Conservation (phyloP, 2,329 filamentous ascomycete genomes). For the Paramyrothecium sp. region DNA sequence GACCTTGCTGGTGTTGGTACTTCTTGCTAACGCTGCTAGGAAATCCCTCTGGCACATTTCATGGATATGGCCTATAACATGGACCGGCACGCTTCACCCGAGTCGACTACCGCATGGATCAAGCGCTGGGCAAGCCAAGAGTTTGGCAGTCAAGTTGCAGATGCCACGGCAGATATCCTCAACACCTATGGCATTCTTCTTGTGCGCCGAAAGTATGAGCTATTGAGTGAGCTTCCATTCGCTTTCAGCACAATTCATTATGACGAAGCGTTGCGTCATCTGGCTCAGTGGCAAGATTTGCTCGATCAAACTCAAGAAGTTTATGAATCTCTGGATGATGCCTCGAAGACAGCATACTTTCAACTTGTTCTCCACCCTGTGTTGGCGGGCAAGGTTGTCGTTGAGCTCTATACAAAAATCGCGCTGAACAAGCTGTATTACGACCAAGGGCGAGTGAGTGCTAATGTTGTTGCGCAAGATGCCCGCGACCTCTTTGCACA, state of each 20-base stretch:
- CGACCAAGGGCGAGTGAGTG: conserved; percentile 41
- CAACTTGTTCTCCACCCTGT: conserved; percentile 61
- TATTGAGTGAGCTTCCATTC: conserved; percentile 45
- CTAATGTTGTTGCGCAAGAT: conserved; percentile 29
- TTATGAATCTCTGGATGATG: conserved; percentile 38
- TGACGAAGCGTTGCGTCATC: conserved; percentile 54
- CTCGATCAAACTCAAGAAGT: conserved; percentile 41
- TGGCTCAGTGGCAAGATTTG: conserved; percentile 51
- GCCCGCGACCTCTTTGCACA: conserved; percentile 38
- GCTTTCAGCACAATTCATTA: conserved; percentile 60
- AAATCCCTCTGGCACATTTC: conserved; percentile 54
- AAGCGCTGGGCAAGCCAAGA: conserved; percentile 47
- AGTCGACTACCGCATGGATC: conserved; percentile 37
- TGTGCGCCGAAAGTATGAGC: conserved; percentile 58
- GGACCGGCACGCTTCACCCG: conserved; percentile 18
- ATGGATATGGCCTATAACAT: conserved; percentile 58
- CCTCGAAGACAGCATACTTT: conserved; percentile 53
- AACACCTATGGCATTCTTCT: conserved; percentile 53
- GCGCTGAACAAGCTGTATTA: conserved; percentile 50
- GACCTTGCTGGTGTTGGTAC: neutral
- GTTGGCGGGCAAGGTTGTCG: conserved; percentile 53
- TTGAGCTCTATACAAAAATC: conserved; percentile 43
- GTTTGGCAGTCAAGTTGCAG: conserved; percentile 45
- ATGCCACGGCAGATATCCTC: conserved; percentile 38
- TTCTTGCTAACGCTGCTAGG: conserved; percentile 25